Evolutionary conservation across 2,329 filamentous ascomycete genomes (phyloP), one percentile per base, ranked within the genome.

Genomic region (Trichocomaceae sp.): DNA sequence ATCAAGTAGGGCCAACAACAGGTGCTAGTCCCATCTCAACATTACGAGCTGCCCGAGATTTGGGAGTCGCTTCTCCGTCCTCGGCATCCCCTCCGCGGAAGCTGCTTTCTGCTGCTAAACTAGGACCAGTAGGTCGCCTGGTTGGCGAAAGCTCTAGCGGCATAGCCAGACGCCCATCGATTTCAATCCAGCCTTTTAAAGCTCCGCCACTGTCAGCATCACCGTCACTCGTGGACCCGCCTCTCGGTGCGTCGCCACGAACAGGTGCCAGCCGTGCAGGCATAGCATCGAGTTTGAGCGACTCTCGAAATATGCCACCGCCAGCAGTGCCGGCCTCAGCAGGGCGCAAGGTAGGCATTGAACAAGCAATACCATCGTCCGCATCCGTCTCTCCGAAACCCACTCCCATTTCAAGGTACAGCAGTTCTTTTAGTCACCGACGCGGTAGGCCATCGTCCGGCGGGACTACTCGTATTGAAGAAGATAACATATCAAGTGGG

Each of bases 171-270:
- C 83, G 90, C 52, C 85, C 88, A 6, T 96, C 90, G 0, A 83
- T 96, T 20, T 95, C 89, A 0, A 96, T 96, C 64, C 89, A 95
- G 63, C 91, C 92, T 0, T 99, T 99, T 77, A 99, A 99, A 72
- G 89, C 91, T 13, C 92, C 92, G 10, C 95, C 92, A 1, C 77
- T 97, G n/a, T 95, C 91, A 2, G 90, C 88, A 3, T 96, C 91
- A 4, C 92, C 91, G 17, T 77, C 79, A n/a, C 72, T 76, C 29
- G 72, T 75, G 4, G 74, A 77, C 41, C 72, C 79, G 41, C 69
- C 72, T 5, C 57, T 74, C 12, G 76, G 76, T n/a, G 73, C 74
- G 6, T 83, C 80, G 7, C 81, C 80, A 29, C 75, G 79, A 57
- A 77, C 73, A 22, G 75, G 74, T 2, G 62, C 76, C 22, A 69